Evolutionary conservation across 2,329 filamentous ascomycete species (phyloP).

Genomic region (Neonectria magnoliae): DNA sequence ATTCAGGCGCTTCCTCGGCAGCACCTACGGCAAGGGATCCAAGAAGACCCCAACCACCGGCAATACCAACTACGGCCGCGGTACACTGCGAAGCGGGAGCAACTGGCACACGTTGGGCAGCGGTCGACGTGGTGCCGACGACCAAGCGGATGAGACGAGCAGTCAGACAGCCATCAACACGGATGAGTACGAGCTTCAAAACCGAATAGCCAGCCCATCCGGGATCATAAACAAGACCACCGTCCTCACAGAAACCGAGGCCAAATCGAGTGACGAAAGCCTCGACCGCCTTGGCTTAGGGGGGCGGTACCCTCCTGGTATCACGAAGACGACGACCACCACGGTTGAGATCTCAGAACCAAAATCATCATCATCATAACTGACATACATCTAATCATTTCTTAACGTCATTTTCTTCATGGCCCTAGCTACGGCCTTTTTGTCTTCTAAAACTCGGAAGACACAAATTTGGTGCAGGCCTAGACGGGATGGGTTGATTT

Average conservation of each 20-base stretch:
- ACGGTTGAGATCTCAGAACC: conserved; percentile 36
- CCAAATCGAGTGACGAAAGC: conserved; percentile 41
- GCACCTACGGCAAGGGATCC: conserved; percentile 44
- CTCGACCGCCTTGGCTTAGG: conserved; percentile 20
- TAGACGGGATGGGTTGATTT: not conserved
- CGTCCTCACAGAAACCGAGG: conserved; percentile 34
- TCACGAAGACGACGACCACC: conserved; percentile 45
- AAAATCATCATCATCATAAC: conserved; percentile 1
- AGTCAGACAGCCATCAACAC: conserved; percentile 44
- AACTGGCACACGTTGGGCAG: conserved; percentile 40
- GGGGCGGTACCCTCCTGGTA: conserved; percentile 25
- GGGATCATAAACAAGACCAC: conserved; percentile 30
- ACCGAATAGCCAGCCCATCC: conserved; percentile 25
- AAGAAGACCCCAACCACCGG: conserved; percentile 40
- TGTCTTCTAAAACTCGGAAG: not conserved
- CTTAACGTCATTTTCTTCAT: not conserved
- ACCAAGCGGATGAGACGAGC: conserved; percentile 37
- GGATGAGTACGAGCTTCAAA: conserved; percentile 42
- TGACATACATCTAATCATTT: not conserved
- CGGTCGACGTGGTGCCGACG: conserved; percentile 29
- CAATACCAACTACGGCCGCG: conserved; percentile 38
- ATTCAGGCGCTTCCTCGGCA: conserved; percentile 47
- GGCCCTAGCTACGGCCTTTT: not conserved
- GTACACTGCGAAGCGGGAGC: conserved; percentile 35
- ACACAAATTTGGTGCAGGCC: not conserved